Evolutionary conservation across 2,329 filamentous ascomycete species (phyloP).

Genomic region (Polytolypa hystricis): DNA sequence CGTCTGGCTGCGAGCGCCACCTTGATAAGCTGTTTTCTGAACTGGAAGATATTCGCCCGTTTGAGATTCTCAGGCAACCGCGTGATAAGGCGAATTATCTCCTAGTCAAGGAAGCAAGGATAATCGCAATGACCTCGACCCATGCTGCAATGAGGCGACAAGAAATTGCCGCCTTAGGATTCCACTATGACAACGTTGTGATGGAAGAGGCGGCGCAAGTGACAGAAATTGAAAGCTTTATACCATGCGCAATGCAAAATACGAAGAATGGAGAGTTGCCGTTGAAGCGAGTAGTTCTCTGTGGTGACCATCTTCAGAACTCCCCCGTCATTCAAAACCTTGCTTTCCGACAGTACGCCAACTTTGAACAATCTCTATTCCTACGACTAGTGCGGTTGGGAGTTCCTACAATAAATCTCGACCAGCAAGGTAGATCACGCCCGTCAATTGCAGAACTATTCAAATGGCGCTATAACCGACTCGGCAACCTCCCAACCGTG

Average conservation of each 20-base stretch:
- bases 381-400: slow-evolving; percentile 80
- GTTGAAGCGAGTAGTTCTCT: slow-evolving; percentile 79
- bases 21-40: slow-evolving; percentile 85
- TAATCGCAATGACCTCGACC: slow-evolving; percentile 97
- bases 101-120: slow-evolving; percentile 87
- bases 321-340: slow-evolving; percentile 90
- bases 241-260: slow-evolving; percentile 85
- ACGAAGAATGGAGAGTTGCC: slow-evolving; percentile 60
- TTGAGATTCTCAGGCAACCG: slow-evolving; percentile 81
- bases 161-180: slow-evolving; percentile 84
- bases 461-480: slow-evolving; percentile 76
- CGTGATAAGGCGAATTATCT: slow-evolving; percentile 95
- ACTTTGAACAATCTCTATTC: slow-evolving; percentile 92
- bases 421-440: slow-evolving; percentile 85
- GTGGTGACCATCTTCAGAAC: slow-evolving; percentile 93
- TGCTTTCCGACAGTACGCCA: slow-evolving; percentile 88
- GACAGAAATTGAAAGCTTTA: slow-evolving; percentile 94
- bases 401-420: slow-evolving; percentile 80
- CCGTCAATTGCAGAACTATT: slow-evolving; percentile 82
- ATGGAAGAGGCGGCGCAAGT: slow-evolving; percentile 99
- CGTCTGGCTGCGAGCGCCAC: slow-evolving; percentile 76
- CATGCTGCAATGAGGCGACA: slow-evolving; percentile 89
- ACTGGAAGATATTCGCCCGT: slow-evolving; percentile 83
- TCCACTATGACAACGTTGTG: slow-evolving; percentile 93
- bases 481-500: slow-evolving; percentile 70